Base-by-base conservation (phyloP, 106 monocot species). In the Chionographis japonica region DNA sequence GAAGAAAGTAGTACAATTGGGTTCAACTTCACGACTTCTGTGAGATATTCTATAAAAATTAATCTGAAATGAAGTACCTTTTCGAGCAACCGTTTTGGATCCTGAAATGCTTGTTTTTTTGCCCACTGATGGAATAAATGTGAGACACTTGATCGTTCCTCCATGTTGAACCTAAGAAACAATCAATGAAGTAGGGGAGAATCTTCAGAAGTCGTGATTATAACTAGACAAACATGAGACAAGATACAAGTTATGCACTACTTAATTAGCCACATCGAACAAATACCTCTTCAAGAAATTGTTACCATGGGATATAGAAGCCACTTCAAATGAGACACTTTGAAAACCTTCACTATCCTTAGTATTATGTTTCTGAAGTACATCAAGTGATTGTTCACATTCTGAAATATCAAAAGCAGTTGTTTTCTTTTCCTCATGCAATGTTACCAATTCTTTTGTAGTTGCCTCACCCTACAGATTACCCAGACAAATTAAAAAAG, bases 121-220 rank as follows among this genome's bases (percentile, higher is more conserved):
- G 91, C 95, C 95, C 95, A 95, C 58, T 82, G 86, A 84, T 95
- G 95, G 64, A 95, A 95, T 66, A 95, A 62, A 61, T 84, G 81
- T 55, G 95, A 95, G 40, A 95, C 69, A 72, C 69, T 66, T 19
- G 86, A 73, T 65, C 95, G 67, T 14, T 95, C 86, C 50, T 95
- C 95, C 16, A 86, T 52, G 36, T 71, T 79, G 53, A 91, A 95
- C 50, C 91, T 95, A 65, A 8, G 27, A 49, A 61, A 71, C 40
- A 39, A 6, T 14, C 55, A 56, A 38, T 56, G 15, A 63, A 3
- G 59, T 17, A 35, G 56, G 17, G 56, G n/a, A 10, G 17, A 66
- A 3, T 16, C 1, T 12, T 35, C 4, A 65, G 27, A 27, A 27
- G 27, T 27, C 27, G 27, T 27, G 11, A 15, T 15, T 6, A 18